Base-by-base conservation (phyloP, 208 protist species). In the Crithidia sp. region DNA sequence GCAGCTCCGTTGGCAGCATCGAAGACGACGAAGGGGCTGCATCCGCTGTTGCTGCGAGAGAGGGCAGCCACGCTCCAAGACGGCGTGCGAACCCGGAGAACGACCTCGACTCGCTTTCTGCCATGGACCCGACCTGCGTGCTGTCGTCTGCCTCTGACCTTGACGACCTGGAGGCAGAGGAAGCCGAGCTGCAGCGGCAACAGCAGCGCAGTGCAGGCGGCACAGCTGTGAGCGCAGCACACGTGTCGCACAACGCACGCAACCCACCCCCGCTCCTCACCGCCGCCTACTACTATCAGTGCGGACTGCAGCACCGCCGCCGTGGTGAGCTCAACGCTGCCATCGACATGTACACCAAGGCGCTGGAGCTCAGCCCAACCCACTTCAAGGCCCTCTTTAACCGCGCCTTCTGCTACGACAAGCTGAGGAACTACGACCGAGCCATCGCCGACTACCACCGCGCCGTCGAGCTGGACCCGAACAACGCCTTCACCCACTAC, bases 371-470 rank as follows among this genome's bases (percentile, higher is more conserved):
- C 28, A 71, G 95, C 54, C 82, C 91, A 9, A 60, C 69, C 2
- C 91, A 97, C 77, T 95, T 97, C 76, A 96, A 92, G 55, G 88
- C 93, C 3, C 76, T 92, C 57, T 98, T 98, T 73, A 98, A 98
- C 66, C 79, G 95, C 37, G 95, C 87, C 37, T 97, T 97, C 69
- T 91, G 84, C 65, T 81, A 87, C 53, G 88, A 85, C 76, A 87
- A 87, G 73, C 73, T 90, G 65, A 90, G 79, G 16, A 45, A 91
- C 40, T 95, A 87, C 64, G 52, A 77, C 19, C 50, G 13, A 7
- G 93, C 93, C 39, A 86, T 98, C 62, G 59, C 71, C 14, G 89
- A 97, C 69, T 98, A 97, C 77, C 68, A 71, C 36, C 36, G 69
- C 40, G 91, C 93, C 8, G 77, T 96, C 47, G 40, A 82, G 6